A percentile compares a stretch with the other conserved stretches of the same genome.
phyloP scores from a whole-genome alignment of 169 alveolate genomes.

The Cryptosporidium parvum region DNA sequence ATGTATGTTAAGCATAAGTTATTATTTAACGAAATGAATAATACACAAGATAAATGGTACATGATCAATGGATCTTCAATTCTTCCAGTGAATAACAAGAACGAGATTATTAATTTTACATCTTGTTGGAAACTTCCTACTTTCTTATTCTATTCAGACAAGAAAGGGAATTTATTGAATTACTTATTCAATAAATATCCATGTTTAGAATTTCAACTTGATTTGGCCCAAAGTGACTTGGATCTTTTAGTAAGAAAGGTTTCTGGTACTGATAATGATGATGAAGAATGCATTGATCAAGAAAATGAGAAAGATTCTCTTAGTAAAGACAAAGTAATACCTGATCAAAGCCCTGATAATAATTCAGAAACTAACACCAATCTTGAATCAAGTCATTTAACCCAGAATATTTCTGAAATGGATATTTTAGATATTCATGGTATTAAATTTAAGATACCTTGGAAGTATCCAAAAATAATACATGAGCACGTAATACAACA shows the following conservation, averaged over 20 bases:
- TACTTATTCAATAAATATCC: slow-evolving; percentile 10
- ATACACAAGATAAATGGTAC: slow-evolving; percentile 27
- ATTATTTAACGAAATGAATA: slow-evolving; percentile 16
- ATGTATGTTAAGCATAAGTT: slow-evolving; percentile 45
- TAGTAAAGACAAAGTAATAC: neutral
- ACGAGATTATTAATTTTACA: slow-evolving; percentile 22
- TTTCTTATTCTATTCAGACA: slow-evolving; percentile 37
- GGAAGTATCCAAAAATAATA: slow-evolving; percentile 46
- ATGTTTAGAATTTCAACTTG: neutral
- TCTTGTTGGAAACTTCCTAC: slow-evolving; percentile 42
- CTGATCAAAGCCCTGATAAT: neutral
- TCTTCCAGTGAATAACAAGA: slow-evolving; percentile 32
- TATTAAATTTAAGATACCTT: slow-evolving; percentile 13
- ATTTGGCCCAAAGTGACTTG: neutral
- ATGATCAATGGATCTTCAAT: slow-evolving; percentile 51
- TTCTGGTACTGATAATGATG: neutral
- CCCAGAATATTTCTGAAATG: neutral
- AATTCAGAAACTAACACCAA: neutral
- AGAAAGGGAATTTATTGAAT: neutral
- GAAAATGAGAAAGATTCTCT: neutral
- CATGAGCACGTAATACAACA: slow-evolving; percentile 31
- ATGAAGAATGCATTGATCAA: neutral
- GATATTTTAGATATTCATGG: slow-evolving; percentile 11
- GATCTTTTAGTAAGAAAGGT: neutral
- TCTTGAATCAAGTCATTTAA: neutral